A percentile compares a stretch with the other conserved stretches of the same genome.
Conservation (phyloP, 768 basidiomycete species). For the Melanogaster broomeanus region DNA sequence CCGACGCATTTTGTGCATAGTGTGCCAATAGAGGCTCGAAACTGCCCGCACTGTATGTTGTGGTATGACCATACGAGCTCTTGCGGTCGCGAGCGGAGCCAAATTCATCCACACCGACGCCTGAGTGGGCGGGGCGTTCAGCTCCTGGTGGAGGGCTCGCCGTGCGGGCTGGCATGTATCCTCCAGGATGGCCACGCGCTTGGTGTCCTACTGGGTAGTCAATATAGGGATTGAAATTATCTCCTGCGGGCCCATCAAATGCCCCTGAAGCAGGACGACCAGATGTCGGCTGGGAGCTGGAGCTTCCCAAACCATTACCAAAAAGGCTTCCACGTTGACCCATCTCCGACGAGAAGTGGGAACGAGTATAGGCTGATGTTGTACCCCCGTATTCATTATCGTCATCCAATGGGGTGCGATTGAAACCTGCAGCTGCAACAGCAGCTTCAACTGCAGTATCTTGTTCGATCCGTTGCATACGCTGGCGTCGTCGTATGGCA, state of each 20-base stretch:
- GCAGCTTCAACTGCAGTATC: conserved; percentile 73
- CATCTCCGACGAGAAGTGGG: conserved; percentile 37
- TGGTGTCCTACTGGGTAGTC: conserved; percentile 36
- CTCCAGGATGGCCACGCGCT: conserved; percentile 23
- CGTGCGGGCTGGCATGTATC: conserved; percentile 50
- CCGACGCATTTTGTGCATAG: conserved; percentile 34
- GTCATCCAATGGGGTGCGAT: conserved; percentile 66
- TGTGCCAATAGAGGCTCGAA: conserved; percentile 59
- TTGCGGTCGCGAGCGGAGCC: conserved; percentile 30
- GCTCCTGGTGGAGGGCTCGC: conserved; percentile 44
- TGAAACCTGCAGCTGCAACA: conserved; percentile 69
- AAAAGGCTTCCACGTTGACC: conserved; percentile 37
- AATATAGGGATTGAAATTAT: conserved; percentile 53
- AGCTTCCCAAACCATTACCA: conserved; percentile 12
- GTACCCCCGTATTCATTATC: conserved; percentile 50
- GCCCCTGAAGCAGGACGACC: conserved; percentile 39
- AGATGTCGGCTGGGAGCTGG: conserved; percentile 18
- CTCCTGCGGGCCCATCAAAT: conserved; percentile 16
- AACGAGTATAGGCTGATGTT: conserved; percentile 15
- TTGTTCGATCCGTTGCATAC: conserved; percentile 61
- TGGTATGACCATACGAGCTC: conserved; percentile 42
- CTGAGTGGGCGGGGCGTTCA: conserved; percentile 11
- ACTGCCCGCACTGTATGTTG: conserved; percentile 56
- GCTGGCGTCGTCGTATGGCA: conserved; percentile 64
- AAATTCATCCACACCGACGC: conserved; percentile 18